Base-by-base conservation (phyloP, 106 monocot species). In the Amphibolis antarctica region DNA sequence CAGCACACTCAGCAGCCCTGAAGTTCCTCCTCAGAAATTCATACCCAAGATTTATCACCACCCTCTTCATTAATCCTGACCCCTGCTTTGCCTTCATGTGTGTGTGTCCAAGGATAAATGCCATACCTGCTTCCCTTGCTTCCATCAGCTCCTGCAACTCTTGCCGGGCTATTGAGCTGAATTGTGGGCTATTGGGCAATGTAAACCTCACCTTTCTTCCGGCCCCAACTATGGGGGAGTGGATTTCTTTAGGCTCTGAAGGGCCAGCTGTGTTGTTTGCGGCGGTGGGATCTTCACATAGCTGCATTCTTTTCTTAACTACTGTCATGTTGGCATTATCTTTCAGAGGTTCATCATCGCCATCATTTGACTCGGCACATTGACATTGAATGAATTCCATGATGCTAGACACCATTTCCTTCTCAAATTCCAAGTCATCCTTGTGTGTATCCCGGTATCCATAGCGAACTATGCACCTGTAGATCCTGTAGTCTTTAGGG, bases 401-500 rank as follows among this genome's bases (percentile, higher is more conserved):
- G 2, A 99, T 77, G 85, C 98, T 91, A 70, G 80, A 91, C 2
- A 91, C 74, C 0, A 99, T 79, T 60, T 99, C 98, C 63, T 81
- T 79, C 72, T 99, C 98, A 25, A 99, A 99, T 75, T 99, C 98
- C 21, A 85, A 18, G 53, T 99, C 98, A 36, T 99, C 98, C 65
- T 88, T 81, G 77, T 87, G 98, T 18, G 88, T 42, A 51, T 99
- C 98, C 15, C 80, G 98, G 82, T 99, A 99, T 15, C 98, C 98
- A 10, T 99, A 99, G 17, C 98, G 82, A 15, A 79, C 98, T 18
- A 99, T 91, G 83, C 85, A 85, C 48, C 98, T 66, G 72, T 99
- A 99, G 12, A 99, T 53, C 44, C 85, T 74, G 70, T 65, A 81
- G 19, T 82, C 81, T 55, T 78, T 91, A 0, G 98, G 91, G 46